Percentiles rank a stretch among this genome's conserved stretches.
phyloP scores from a whole-genome alignment of 1,139 yeast species.

The Eremothecium cymbalariae region DNA sequence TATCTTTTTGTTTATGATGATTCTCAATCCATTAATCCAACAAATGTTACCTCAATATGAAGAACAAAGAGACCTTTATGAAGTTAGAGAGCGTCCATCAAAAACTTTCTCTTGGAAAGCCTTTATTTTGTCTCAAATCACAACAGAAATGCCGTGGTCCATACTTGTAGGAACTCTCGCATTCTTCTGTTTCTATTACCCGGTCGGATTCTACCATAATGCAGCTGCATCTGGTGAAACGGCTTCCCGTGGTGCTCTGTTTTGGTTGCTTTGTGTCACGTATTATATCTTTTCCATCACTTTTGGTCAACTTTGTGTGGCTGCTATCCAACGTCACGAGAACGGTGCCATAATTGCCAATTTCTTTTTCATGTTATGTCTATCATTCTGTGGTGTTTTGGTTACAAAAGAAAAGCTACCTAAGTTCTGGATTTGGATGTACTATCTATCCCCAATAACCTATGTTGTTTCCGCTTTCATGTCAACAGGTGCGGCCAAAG shows the following conservation, averaged over 20 bases:
- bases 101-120: constrained; percentile 56
- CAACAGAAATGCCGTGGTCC: constrained; percentile 42
- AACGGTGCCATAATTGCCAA: constrained; percentile 8
- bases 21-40: constrained; percentile 46
- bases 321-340: constrained; percentile 24
- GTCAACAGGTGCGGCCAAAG: constrained; percentile 6
- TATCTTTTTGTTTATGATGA: constrained; percentile 54
- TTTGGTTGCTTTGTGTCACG: constrained; percentile 36
- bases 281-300: constrained; percentile 38
- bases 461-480: constrained; percentile 24
- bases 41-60: constrained; percentile 58
- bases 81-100: constrained; percentile 54
- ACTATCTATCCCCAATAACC: constrained; percentile 47
- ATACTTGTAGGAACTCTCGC: constrained; percentile 37
- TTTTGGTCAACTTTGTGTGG: constrained; percentile 41
- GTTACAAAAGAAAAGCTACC: constrained; percentile 43
- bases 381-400: constrained; percentile 54
- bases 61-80: constrained; percentile 49
- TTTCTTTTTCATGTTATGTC: constrained; percentile 26
- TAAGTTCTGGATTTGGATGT: constrained; percentile 54
- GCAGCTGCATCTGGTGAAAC: constrained; percentile 36
- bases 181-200: constrained; percentile 38
- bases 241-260: constrained; percentile 19
- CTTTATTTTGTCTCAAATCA: constrained; percentile 35
- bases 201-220: constrained; percentile 35